A percentile compares a stretch with the other conserved stretches of the same genome.
phyloP scores from a whole-genome alignment of 352 stramenopile species.

The Aphanomyces stellatus region DNA sequence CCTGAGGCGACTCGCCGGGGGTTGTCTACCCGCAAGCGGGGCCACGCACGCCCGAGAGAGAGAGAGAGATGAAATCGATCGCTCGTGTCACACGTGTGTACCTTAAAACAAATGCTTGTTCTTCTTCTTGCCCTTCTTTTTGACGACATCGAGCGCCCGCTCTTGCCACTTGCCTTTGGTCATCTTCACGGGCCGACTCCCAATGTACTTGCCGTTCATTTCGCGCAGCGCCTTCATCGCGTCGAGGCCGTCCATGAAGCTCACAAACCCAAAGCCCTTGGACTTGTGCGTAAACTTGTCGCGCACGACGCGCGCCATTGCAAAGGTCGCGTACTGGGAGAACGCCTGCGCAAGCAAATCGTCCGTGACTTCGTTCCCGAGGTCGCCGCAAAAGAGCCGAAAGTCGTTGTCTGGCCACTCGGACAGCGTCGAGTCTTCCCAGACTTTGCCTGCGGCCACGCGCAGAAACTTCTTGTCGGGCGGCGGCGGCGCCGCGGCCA shows the following conservation, averaged over 20 bases:
- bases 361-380: slow-evolving; percentile 90
- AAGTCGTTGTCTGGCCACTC: slow-evolving; percentile 97
- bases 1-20: no score
- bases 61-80: no score
- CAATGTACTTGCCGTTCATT: slow-evolving; percentile 96
- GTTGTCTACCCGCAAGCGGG: no score
- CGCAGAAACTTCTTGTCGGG: slow-evolving; percentile 51
- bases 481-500: background rate
- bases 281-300: slow-evolving; percentile 84
- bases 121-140: slow-evolving; percentile 82
- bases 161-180: slow-evolving; percentile 95
- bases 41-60: no score
- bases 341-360: slow-evolving; percentile 77
- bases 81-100: no score
- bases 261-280: slow-evolving; percentile 95
- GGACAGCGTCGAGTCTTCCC: slow-evolving; percentile 86
- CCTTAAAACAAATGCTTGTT: slow-evolving; percentile 72
- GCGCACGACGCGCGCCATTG: slow-evolving; percentile 66
- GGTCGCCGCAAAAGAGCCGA: slow-evolving; percentile 92
- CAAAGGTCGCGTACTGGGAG: slow-evolving; percentile 60
- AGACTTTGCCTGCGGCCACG: slow-evolving; percentile 80
- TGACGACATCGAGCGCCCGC: slow-evolving; percentile 85
- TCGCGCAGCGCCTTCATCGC: slow-evolving; percentile 91
- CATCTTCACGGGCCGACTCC: slow-evolving; percentile 90
- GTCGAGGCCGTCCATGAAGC: slow-evolving; percentile 90